Evolutionary conservation across 768 basidiomycete species (phyloP), one percentile per base, ranked within the genome.

Genomic region (Amanita rubescens): DNA sequence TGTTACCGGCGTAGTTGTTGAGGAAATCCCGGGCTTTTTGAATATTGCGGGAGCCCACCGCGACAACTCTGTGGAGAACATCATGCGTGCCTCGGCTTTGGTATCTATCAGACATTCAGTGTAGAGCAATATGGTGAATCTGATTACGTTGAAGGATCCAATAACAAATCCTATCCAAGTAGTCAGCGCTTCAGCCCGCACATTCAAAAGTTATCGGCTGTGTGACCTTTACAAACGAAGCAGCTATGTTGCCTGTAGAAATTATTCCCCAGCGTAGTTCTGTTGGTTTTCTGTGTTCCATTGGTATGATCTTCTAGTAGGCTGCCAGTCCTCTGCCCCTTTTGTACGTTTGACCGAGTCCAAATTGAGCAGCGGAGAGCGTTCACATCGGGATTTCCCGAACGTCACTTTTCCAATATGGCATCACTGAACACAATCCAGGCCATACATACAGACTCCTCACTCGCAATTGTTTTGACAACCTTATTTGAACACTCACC

Each of bases 221-320:
- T n/a, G 34, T 9, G 42, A 87, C 90, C 73, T 79, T 80, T 10
- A 82, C 77, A 64, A 93, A 94, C 10, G 64, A 66, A 27, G 71
- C 71, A 8, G 90, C 82, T 54, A 93, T 94, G 17, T 65, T 63
- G 27, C 89, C 90, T 1, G 90, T 91, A 11, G 90, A 88, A 57
- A 95, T 85, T 58, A 94, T 88, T 15, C 92, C 91, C 92, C 91
- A 93, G 52, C 80, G 80, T 51, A 91, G 66, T 15, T 70, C 71
- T 44, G 74, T 68, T 1, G 73, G 20, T 34, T 47, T 15, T 33
- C 6, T 32, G 3, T 17, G 32, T 3, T 12, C 33, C 10, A 48
- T 47, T 20, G n/a, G n/a, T n/a, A n/a, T n/a, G n/a, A n/a, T n/a
- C n/a, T n/a, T n/a, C n/a, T n/a, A n/a, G n/a, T n/a, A n/a, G n/a